Evolutionary conservation across 2,329 filamentous ascomycete genomes (phyloP).

Genomic region (Arachnomyces sp.): DNA sequence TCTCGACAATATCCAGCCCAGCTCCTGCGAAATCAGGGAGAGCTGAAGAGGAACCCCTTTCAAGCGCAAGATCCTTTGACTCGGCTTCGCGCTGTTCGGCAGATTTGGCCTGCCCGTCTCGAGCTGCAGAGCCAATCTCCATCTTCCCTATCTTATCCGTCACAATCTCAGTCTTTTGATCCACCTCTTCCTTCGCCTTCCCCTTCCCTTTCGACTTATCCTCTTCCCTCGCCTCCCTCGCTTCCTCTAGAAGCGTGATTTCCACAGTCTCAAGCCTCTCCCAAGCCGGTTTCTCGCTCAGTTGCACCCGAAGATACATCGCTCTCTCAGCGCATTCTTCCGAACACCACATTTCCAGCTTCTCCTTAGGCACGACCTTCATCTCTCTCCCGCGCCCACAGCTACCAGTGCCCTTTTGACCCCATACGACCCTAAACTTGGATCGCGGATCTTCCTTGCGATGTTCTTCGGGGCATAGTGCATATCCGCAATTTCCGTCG

Average conservation of each 20-base stretch:
- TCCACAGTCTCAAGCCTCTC: slow-evolving; percentile 56
- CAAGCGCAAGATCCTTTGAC: slow-evolving; percentile 20
- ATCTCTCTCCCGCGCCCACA: slow-evolving; percentile 45
- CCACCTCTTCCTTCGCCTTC: slow-evolving; percentile 9
- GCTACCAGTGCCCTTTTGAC: slow-evolving; percentile 40
- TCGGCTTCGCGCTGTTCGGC: slow-evolving; percentile 7
- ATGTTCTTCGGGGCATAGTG: slow-evolving; percentile 62
- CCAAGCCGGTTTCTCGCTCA: slow-evolving; percentile 79
- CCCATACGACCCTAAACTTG: slow-evolving; percentile 59
- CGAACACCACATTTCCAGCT: slow-evolving; percentile 82
- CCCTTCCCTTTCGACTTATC: slow-evolving; percentile 11
- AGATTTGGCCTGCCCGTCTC: slow-evolving; percentile 1
- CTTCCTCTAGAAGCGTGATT: slow-evolving; percentile 62
- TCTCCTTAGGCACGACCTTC: slow-evolving; percentile 60
- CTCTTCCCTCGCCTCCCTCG: slow-evolving; percentile 18
- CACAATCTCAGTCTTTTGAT: slow-evolving; percentile 19
- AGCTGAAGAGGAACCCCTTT: slow-evolving; percentile 26
- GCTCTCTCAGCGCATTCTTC: slow-evolving; percentile 68
- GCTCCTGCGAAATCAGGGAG: slow-evolving; percentile 23
- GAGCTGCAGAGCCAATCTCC: slow-evolving; percentile 20
- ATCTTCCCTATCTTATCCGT: slow-evolving; percentile 20
- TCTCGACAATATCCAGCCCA: slow-evolving; percentile 27
- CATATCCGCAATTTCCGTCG: slow-evolving; percentile 72
- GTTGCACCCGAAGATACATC: slow-evolving; percentile 79
- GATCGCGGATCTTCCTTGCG: slow-evolving; percentile 49